Evolutionary conservation across 768 basidiomycete species (phyloP).

Genomic region (Fomitopsis serialis): DNA sequence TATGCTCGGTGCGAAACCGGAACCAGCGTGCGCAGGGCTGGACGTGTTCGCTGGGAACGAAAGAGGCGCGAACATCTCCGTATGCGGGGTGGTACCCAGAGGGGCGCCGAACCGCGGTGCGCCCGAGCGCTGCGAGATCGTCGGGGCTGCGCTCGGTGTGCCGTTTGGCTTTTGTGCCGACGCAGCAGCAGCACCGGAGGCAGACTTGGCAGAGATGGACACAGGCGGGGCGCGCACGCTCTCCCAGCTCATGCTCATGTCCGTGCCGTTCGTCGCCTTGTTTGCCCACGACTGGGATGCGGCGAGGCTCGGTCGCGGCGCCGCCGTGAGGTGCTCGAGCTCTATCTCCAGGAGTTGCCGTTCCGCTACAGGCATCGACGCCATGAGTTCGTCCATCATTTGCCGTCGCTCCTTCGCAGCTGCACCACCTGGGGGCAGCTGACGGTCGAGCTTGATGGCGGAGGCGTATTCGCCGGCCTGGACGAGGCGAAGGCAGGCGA

Average conservation of each 20-base stretch:
- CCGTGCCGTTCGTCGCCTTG: constrained; percentile 17
- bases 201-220: constrained; percentile 8
- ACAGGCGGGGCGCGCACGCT: constrained; percentile 25
- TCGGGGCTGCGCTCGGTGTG: constrained; percentile 18
- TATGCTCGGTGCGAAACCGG: neutral
- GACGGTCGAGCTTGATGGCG: constrained; percentile 73
- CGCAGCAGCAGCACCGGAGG: constrained; percentile 11
- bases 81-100: constrained; percentile 10
- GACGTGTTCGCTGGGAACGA: neutral
- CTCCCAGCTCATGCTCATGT: constrained; percentile 64
- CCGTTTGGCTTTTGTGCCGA: constrained; percentile 18
- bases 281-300: constrained; percentile 6
- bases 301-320: constrained; percentile 1
- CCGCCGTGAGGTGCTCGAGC: constrained; percentile 31
- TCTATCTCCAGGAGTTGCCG: constrained; percentile 58
- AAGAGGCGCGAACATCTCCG: constrained; percentile 11
- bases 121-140: constrained; percentile 27
- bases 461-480: constrained; percentile 63
- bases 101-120: constrained; percentile 33
- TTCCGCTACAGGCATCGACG: constrained; percentile 57
- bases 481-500: constrained; percentile 74
- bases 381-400: constrained; percentile 67
- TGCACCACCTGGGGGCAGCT: constrained; percentile 36
- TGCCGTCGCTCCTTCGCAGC: constrained; percentile 48
- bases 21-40: neutral